Evolutionary conservation across 768 basidiomycete genomes (phyloP), one percentile per base, ranked within the genome.

Genomic region (Boletus vinaceobasis): DNA sequence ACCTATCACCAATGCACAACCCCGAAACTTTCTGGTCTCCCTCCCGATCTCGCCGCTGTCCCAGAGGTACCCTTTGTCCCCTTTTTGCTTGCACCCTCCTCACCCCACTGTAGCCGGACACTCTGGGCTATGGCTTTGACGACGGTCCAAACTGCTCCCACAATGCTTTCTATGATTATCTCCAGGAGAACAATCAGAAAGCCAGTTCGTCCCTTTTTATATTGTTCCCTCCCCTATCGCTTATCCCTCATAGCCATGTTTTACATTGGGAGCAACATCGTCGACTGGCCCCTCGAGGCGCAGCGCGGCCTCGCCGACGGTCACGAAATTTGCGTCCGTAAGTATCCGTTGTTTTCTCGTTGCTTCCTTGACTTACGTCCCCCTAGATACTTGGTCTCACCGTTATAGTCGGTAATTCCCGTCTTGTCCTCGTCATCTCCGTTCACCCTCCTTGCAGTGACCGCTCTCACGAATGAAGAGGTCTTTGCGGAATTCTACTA

Each of bases 401-500:
- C 73, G 71, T 15, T 79, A 81, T 47, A 85, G 81, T 83, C 57
- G 52, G 79, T 63, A 0, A 7, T 45, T 10, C 6, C 21, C 21
- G 1, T 39, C 8, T 13, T 21, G 0, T 1, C 17, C 5, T 1
- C 47, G 0, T 26, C 7, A 11, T 11, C 1, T n/a, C 21, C 36
- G 17, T 45, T 58, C 26, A 52, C 36, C 32, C 44, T 31, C 14
- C 11, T 6, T 47, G 2, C 52, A 84, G 83, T 79, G 81, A 86
- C 86, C 0, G 63, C 81, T 2, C 74, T 86, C 39, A 69, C 77
- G 9, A 90, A 84, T 64, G 73, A 81, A 59, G 73, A 86, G 57
- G 86, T 82, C 5, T 88, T 90, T 53, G 88, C 88, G 4, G 89
- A 92, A 68, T 74, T 93, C 17, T 90, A 85, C 55, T 93, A 89